Conservation (phyloP, 345 rosid genomes). For the Adansonia digitata region DNA sequence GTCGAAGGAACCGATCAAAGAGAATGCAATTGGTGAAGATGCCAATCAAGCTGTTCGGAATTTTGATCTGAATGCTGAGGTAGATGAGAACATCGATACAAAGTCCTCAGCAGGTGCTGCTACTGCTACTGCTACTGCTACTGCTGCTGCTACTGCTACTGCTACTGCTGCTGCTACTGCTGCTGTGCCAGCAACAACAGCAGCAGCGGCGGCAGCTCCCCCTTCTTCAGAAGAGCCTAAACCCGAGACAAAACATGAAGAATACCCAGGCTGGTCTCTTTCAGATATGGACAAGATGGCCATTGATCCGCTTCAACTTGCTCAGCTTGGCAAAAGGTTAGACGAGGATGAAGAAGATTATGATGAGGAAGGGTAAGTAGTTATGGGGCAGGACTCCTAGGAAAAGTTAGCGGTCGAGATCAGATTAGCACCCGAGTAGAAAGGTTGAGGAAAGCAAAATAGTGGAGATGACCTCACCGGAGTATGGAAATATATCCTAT, state of each 20-base stretch:
- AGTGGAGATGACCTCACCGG: not conserved
- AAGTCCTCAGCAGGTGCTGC: constrained; percentile 21
- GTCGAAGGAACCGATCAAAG: constrained; percentile 38
- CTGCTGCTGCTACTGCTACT: constrained; percentile 4
- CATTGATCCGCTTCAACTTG: constrained; percentile 79
- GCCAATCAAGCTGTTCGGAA: constrained; percentile 45
- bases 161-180: not conserved
- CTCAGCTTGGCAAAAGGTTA: constrained; percentile 54
- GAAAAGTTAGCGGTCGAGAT: constrained; percentile 18
- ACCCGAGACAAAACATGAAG: constrained; percentile 50
- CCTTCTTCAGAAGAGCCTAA: constrained; percentile 24
- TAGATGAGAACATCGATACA: constrained; percentile 43
- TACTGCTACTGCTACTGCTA: not conserved
- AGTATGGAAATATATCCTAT: not conserved
- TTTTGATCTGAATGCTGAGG: constrained; percentile 73
- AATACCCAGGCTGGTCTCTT: constrained; percentile 87
- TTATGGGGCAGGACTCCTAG: not conserved
- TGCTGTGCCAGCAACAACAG: not conserved
- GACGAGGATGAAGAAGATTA: constrained; percentile 97
- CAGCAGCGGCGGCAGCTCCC: not conserved
- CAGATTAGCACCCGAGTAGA: constrained; percentile 9
- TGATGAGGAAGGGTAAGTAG: constrained; percentile 76
- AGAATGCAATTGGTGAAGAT: constrained; percentile 35
- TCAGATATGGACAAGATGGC: constrained; percentile 81
- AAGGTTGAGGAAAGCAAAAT: not conserved